A percentile compares a stretch with the other conserved stretches of the same genome.
Conservation (phyloP, 2,329 filamentous ascomycete species). For the Colletotrichum phormii region DNA sequence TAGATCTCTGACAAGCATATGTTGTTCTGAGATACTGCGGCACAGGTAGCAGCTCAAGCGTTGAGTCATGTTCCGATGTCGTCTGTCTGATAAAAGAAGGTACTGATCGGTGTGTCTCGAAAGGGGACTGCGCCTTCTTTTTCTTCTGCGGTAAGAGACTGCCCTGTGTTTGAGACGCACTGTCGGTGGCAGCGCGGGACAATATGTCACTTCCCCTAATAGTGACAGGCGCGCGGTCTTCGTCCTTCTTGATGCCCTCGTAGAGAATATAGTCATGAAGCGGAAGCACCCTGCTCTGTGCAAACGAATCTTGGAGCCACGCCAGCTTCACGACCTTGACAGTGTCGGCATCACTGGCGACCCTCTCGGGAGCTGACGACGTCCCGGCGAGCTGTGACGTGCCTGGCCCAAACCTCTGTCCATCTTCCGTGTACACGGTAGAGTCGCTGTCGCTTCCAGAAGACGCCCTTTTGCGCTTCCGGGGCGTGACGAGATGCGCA, state of each 20-base stretch:
- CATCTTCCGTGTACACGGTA: not conserved
- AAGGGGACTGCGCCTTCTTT: not conserved
- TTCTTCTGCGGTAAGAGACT: not conserved
- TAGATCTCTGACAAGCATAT: slow-evolving; percentile 86
- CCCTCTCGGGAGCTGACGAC: slow-evolving; percentile 22
- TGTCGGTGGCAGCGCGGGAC: slow-evolving; percentile 34
- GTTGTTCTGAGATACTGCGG: slow-evolving; percentile 62
- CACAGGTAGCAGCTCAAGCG: slow-evolving; percentile 67
- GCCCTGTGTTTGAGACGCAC: not conserved
- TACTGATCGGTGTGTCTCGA: slow-evolving; percentile 5
- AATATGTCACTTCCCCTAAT: slow-evolving; percentile 38
- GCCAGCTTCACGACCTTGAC: slow-evolving; percentile 68
- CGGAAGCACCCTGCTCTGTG: slow-evolving; percentile 57
- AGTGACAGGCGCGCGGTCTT: not conserved
- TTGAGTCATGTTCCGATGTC: slow-evolving; percentile 81
- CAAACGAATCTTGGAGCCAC: slow-evolving; percentile 69
- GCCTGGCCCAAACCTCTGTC: not conserved
- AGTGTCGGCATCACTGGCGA: slow-evolving; percentile 37
- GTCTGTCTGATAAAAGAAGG: slow-evolving; percentile 71
- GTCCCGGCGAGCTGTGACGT: not conserved
- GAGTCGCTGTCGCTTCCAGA: slow-evolving; percentile 44
- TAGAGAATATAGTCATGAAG: slow-evolving; percentile 66
- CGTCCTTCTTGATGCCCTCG: slow-evolving; percentile 52
- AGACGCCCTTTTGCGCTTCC: not conserved
- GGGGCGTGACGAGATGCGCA: not conserved